Evolutionary conservation across 1,139 yeast genomes (phyloP).

Genomic region (Blastobotrys aristatus): DNA sequence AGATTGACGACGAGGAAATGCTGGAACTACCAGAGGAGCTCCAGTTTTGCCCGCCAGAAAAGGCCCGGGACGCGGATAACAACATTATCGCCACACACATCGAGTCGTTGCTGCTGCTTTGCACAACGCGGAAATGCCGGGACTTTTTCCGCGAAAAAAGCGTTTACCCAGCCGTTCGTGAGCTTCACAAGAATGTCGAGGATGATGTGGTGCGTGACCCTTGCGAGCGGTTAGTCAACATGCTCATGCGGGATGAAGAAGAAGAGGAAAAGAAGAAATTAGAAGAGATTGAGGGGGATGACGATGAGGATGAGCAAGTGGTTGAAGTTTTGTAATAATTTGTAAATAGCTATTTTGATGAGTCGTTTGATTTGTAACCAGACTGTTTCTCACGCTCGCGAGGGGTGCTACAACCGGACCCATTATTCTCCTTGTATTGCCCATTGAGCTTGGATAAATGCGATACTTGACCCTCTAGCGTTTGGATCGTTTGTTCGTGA

Average conservation of each 20-base stretch:
- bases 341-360: not conserved
- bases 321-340: constrained; percentile 17
- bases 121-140: constrained; percentile 69
- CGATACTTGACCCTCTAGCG: not conserved
- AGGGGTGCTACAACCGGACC: not conserved
- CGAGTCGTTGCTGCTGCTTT: constrained; percentile 69
- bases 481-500: not conserved
- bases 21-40: constrained; percentile 85
- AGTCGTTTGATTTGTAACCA: not conserved
- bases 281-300: constrained; percentile 46
- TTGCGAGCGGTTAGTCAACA: constrained; percentile 54
- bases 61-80: constrained; percentile 65
- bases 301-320: constrained; percentile 36
- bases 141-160: constrained; percentile 70
- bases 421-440: constrained; percentile 4
- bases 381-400: too few species aligned
- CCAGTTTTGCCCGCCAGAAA: constrained; percentile 72
- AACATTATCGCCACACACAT: constrained; percentile 62
- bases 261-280: constrained; percentile 48
- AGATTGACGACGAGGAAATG: constrained; percentile 76
- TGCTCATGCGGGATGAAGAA: constrained; percentile 89
- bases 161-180: constrained; percentile 80
- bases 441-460: constrained; percentile 1
- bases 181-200: constrained; percentile 65
- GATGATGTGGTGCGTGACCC: constrained; percentile 60